A percentile compares a stretch with the other conserved stretches of the same genome.
phyloP scores from a whole-genome alignment of 805 yeast species.

The Myxozyma nipponensis region DNA sequence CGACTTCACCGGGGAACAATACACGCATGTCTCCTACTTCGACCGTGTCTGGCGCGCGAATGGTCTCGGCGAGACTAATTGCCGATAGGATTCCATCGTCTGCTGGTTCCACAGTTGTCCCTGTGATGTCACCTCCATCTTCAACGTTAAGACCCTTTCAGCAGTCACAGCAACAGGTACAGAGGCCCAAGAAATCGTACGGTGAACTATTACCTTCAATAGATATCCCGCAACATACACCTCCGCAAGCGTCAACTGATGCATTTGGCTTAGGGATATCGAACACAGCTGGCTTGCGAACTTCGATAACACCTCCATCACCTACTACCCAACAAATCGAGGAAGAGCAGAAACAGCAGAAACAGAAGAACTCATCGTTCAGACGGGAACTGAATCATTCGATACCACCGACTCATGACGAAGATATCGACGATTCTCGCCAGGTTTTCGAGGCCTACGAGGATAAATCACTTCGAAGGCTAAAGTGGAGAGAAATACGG shows the following conservation, averaged over 20 bases:
- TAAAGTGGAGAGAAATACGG: constrained; percentile 35
- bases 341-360: no score
- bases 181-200: constrained; percentile 10
- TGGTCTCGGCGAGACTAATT: not conserved
- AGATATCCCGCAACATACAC: constrained; percentile 6
- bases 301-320: constrained; percentile 14
- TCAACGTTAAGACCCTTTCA: not conserved
- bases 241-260: not conserved
- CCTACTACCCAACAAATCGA: constrained; percentile 12
- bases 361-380: constrained; percentile 5
- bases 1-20: constrained; percentile 15
- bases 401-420: constrained; percentile 1
- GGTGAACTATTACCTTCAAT: constrained; percentile 18
- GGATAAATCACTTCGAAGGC: constrained; percentile 22
- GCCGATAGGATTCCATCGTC: not conserved
- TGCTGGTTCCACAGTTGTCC: not conserved
- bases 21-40: constrained; percentile 7
- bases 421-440: constrained; percentile 11
- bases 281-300: not conserved
- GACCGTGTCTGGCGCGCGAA: constrained; percentile 8
- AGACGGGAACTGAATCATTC: constrained; percentile 19
- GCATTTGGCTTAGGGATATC: constrained; percentile 8
- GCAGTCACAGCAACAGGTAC: not conserved
- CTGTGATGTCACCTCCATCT: no score
- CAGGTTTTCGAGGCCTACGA: constrained; percentile 35